Evolutionary conservation across 139 green algal genomes (phyloP).

Genomic region (Microglena sp.): DNA sequence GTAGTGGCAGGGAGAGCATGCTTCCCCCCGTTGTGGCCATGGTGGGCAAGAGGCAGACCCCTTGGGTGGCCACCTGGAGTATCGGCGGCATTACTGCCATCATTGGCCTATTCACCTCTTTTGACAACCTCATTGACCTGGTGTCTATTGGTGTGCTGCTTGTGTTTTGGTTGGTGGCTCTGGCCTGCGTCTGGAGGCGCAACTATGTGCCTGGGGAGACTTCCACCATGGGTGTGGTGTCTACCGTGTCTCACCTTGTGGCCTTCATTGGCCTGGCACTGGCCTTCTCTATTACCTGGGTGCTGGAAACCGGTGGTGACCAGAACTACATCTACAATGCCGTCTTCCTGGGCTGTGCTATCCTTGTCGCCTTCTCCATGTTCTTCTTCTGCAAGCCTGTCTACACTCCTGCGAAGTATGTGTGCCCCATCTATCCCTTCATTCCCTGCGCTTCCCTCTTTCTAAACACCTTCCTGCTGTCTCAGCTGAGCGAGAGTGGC

Average conservation of each 20-base stretch:
- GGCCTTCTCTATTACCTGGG: too few relatives aligned
- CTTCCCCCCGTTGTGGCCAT: slow-evolving; percentile 26
- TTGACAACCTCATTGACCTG: slow-evolving; percentile 28
- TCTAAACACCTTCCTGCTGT: neutral
- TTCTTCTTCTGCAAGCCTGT: neutral
- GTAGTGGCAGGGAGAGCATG: slow-evolving; percentile 24
- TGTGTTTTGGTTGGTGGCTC: slow-evolving; percentile 63
- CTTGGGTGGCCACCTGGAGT: slow-evolving; percentile 19
- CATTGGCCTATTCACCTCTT: neutral
- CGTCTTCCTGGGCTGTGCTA: too few relatives aligned
- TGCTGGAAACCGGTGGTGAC: too few relatives aligned
- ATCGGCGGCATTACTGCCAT: slow-evolving; percentile 8
- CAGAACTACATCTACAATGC: too few relatives aligned
- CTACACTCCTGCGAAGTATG: neutral
- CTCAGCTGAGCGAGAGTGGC: neutral
- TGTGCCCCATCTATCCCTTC: neutral
- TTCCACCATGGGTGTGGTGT: too few relatives aligned
- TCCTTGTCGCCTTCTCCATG: too few relatives aligned
- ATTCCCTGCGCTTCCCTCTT: neutral
- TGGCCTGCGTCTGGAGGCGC: too few relatives aligned
- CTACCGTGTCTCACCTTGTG: too few relatives aligned
- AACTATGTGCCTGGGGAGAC: too few relatives aligned
- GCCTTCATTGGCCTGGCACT: too few relatives aligned
- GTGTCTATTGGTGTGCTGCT: slow-evolving; percentile 66
- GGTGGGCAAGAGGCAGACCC: slow-evolving; percentile 15